A percentile compares a stretch with the other conserved stretches of the same genome.
Evolutionary conservation across 2,329 filamentous ascomycete species (phyloP).

Genomic region (Exophiala phaeomuriformis): DNA sequence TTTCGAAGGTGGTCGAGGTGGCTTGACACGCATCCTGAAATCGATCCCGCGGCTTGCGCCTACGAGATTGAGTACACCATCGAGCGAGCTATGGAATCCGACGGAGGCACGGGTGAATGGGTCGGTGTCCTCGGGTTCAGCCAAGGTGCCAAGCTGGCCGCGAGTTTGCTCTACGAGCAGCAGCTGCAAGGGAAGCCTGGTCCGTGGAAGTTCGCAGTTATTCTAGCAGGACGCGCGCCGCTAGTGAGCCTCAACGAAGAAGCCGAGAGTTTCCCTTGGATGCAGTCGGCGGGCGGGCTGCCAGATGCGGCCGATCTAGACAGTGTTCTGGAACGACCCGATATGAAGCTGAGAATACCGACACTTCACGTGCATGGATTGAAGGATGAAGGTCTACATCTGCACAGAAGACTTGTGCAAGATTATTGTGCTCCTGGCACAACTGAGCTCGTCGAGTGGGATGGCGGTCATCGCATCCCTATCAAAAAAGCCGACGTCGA

Average conservation of each 20-base stretch:
- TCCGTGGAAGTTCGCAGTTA: conserved; percentile 53
- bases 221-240: conserved; percentile 56
- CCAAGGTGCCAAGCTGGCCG: conserved; percentile 57
- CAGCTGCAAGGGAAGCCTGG: conserved; percentile 40
- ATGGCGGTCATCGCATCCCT: conserved; percentile 63
- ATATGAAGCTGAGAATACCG: conserved; percentile 49
- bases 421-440: conserved; percentile 54
- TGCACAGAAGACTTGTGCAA: conserved; percentile 51
- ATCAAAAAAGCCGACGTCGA: conserved; percentile 61
- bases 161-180: conserved; percentile 54
- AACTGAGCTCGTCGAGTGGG: conserved; percentile 60
- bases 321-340: conserved; percentile 28
- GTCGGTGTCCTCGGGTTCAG: conserved; percentile 59
- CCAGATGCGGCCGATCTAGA: conserved; percentile 24
- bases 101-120: conserved; percentile 53
- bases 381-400: conserved; percentile 51
- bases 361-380: conserved; percentile 64
- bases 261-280: conserved; percentile 22
- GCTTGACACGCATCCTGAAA: conserved; percentile 49
- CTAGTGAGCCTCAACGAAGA: conserved; percentile 36
- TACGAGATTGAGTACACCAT: conserved; percentile 35
- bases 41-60: conserved; percentile 43
- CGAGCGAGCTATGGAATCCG: conserved; percentile 45
- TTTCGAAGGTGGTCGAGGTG: conserved; percentile 60
- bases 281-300: conserved; percentile 26